A percentile compares a stretch with the other conserved stretches of the same genome.
phyloP scores from a whole-genome alignment of 345 rosid species.

The Arabidopsis suecica region DNA sequence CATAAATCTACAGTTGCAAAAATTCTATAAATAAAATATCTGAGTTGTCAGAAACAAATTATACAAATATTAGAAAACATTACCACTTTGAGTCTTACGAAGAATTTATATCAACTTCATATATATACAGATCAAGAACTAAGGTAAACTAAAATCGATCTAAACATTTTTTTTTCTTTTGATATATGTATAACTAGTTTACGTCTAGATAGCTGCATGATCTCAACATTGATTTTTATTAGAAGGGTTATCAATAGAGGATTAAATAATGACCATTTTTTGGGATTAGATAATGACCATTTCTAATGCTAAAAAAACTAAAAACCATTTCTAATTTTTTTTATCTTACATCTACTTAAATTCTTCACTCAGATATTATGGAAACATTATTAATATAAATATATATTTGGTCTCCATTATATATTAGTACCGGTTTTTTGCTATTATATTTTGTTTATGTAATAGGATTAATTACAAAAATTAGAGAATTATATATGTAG shows the following conservation, averaged over 20 bases:
- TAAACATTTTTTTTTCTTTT: too few species aligned
- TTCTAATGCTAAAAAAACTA: background rate
- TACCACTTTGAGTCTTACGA: background rate
- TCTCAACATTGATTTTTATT: background rate
- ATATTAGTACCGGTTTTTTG: too few species aligned
- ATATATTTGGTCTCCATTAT: background rate
- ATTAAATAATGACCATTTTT: background rate
- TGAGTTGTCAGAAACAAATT: background rate
- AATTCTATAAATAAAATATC: background rate
- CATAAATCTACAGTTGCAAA: background rate
- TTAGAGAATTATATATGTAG: background rate
- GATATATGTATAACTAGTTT: background rate
- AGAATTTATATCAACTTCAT: background rate
- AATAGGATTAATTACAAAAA: background rate
- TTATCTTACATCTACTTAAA: background rate
- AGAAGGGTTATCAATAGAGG: background rate
- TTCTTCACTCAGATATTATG: background rate
- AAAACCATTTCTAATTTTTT: background rate
- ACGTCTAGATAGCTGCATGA: background rate
- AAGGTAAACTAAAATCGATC: constrained; percentile 6
- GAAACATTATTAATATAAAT: background rate
- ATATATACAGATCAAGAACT: background rate
- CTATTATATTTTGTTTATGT: background rate
- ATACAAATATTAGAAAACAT: background rate
- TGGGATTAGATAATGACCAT: too few species aligned